Conservation (phyloP, 2,329 filamentous ascomycete species). For the Didymosphaeria variabile region DNA sequence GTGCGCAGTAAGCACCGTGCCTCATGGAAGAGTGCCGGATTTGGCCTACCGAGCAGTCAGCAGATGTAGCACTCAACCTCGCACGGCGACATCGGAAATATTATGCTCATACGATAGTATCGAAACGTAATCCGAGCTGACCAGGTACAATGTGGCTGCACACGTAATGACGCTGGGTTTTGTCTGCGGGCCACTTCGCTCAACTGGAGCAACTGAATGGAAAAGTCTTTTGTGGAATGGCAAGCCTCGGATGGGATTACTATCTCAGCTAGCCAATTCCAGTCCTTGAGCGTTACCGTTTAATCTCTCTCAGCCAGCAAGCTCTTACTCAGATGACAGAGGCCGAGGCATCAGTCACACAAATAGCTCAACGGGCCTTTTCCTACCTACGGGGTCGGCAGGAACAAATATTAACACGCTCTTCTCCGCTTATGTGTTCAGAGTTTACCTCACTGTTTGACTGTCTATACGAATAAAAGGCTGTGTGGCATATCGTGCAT, state of each 20-base stretch:
- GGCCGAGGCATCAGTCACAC: not conserved
- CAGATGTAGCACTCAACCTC: not conserved
- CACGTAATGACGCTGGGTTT: not conserved
- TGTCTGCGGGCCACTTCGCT: not conserved
- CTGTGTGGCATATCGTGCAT: conserved; percentile 10
- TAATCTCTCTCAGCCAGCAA: not conserved
- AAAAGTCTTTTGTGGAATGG: not conserved
- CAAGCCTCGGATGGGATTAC: not conserved
- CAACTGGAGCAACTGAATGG: not conserved
- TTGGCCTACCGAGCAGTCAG: not conserved
- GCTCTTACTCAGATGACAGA: conserved; percentile 9
- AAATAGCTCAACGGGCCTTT: not conserved
- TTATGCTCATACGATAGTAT: not conserved
- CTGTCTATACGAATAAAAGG: not conserved
- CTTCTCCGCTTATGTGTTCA: not conserved
- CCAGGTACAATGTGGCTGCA: not conserved
- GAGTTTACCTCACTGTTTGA: not conserved
- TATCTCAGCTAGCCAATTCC: not conserved
- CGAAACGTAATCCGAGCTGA: not conserved
- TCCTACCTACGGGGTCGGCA: not conserved
- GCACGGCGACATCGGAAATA: not conserved
- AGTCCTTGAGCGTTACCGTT: not conserved
- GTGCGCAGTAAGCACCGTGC: not conserved
- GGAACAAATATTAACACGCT: not conserved
- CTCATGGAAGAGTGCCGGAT: not conserved